phyloP scores from a whole-genome alignment of 1,284 basidiomycete genomes.

The Moniliophthora roreri region DNA sequence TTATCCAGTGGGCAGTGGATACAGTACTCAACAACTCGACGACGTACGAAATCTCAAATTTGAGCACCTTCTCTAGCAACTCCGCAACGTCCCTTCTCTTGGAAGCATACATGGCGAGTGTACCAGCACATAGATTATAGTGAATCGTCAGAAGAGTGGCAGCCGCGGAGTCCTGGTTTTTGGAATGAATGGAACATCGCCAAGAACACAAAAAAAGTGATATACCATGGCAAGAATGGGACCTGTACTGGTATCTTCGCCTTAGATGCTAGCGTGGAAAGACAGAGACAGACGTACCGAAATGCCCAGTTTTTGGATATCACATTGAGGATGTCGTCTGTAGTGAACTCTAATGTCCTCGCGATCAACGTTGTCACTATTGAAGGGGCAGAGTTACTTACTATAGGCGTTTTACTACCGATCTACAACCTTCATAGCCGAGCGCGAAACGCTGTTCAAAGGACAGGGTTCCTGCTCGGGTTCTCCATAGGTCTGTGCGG shows the following conservation, averaged over 20 bases:
- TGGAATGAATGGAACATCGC: too few relatives aligned
- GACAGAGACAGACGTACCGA: neutral
- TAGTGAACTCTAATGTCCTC: neutral
- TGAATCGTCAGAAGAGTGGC: conserved; percentile 16
- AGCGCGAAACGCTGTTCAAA: neutral
- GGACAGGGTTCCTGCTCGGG: neutral
- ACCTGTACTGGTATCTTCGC: neutral
- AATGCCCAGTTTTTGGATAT: neutral
- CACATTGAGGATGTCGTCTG: neutral
- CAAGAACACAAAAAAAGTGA: too few relatives aligned
- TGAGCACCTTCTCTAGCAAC: conserved; percentile 8
- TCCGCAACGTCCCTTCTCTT: neutral
- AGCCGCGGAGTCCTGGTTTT: conserved; percentile 10
- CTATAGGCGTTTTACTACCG: neutral
- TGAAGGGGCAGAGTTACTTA: neutral
- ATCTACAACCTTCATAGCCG: neutral
- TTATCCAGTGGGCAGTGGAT: too few relatives aligned
- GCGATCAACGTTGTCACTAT: neutral
- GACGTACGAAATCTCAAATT: conserved; percentile 9
- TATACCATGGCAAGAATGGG: neutral
- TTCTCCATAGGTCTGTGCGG: neutral
- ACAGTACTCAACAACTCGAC: too few relatives aligned
- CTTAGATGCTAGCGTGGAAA: neutral
- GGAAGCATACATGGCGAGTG: conserved; percentile 5
- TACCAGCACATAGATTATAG: conserved; percentile 16